Evolutionary conservation across 2,329 filamentous ascomycete species (phyloP), one percentile per base, ranked within the genome.

Genomic region (Penicillium sp.): DNA sequence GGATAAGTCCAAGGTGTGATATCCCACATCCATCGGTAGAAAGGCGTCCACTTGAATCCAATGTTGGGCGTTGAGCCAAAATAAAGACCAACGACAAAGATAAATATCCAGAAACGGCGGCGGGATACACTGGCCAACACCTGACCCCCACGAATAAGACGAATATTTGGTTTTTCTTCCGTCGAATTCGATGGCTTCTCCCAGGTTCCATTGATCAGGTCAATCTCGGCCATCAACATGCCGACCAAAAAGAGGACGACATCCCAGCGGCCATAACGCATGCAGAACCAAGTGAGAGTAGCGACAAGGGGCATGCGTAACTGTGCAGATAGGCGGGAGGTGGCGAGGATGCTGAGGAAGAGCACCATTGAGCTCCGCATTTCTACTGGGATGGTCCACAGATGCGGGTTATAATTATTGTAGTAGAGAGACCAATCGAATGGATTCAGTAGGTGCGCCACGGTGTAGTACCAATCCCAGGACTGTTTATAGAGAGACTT

Each of bases 371-470:
- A 78, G 56, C 74, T 73, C 37, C 76, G 75, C 46, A 78, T 75
- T 58, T 79, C 76, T 7, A 76, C 71, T 1, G 76, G 75, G 21
- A 79, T 77, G 7, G 76, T 78, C 77, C 77, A 79, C 1, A 79
- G 67, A 51, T 79, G 77, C 10, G 74, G 74, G 42, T 77, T 77
- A 63, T 77, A 78, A 57, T 75, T 71, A 58, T 75, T 76, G 56
- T 75, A 76, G 54, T 70, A 75, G 4, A 75, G 62, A 1, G 50
- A 58, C 71, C 72, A 76, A 49, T 75, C 66, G 50, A 72, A 76
- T 11, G 70, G 71, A 51, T 76, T 69, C 48, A 73, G 63, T 24
- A 76, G 64, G n/a, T 60, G 63, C 3, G 65, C 65, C 11, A 75
- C 50, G 0, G 72, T 73, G 18, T 55, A 52, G 52, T 73, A 73